These are phyloP conservation scores for Ceratorhiza oryzae-sativae DNA, from an alignment of 1,284 basidiomycete species.

Conservation along the genomic window DNA sequence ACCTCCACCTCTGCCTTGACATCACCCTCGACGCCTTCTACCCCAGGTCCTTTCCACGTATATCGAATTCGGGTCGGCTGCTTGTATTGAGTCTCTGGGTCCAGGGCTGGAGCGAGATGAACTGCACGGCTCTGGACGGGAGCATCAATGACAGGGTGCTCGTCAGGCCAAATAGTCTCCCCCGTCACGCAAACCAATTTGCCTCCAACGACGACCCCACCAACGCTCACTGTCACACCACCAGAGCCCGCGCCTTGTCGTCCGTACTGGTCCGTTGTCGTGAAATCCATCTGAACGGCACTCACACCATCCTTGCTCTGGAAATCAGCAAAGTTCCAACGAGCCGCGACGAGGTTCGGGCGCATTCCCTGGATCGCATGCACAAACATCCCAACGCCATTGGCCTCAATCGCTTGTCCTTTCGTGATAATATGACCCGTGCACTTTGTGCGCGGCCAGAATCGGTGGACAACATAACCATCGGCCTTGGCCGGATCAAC, in stretches of 20 bases:
- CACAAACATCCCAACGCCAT: slow-evolving; percentile 89
- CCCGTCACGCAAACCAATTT: slow-evolving; percentile 78
- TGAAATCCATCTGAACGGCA: slow-evolving; percentile 96
- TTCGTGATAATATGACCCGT: slow-evolving; percentile 76
- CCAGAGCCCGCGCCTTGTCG: slow-evolving; percentile 78
- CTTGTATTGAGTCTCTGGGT: slow-evolving; percentile 83
- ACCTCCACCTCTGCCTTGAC: slow-evolving; percentile 64
- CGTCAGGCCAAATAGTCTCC: slow-evolving; percentile 71
- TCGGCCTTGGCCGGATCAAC: slow-evolving; percentile 75
- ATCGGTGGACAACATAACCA: slow-evolving; percentile 89
- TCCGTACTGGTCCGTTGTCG: slow-evolving; percentile 80
- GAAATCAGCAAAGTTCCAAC: slow-evolving; percentile 98
- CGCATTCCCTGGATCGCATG: slow-evolving; percentile 99
- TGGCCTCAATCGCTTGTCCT: slow-evolving; percentile 70
- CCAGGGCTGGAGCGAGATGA: slow-evolving; percentile 68
- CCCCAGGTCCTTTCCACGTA: slow-evolving; percentile 78
- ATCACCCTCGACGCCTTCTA: slow-evolving; percentile 62
- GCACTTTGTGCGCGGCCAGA: slow-evolving; percentile 81
- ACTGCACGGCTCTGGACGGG: slow-evolving; percentile 68
- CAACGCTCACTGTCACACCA: slow-evolving; percentile 82
- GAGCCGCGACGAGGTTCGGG: slow-evolving; percentile 89
- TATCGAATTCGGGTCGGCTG: slow-evolving; percentile 76
- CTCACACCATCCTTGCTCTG: slow-evolving; percentile 74
- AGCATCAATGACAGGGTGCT: slow-evolving; percentile 57
- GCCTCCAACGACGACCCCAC: slow-evolving; percentile 79